Evolutionary conservation across 768 basidiomycete genomes (phyloP), one percentile per base, ranked within the genome.

Genomic region (Suillus discolor): DNA sequence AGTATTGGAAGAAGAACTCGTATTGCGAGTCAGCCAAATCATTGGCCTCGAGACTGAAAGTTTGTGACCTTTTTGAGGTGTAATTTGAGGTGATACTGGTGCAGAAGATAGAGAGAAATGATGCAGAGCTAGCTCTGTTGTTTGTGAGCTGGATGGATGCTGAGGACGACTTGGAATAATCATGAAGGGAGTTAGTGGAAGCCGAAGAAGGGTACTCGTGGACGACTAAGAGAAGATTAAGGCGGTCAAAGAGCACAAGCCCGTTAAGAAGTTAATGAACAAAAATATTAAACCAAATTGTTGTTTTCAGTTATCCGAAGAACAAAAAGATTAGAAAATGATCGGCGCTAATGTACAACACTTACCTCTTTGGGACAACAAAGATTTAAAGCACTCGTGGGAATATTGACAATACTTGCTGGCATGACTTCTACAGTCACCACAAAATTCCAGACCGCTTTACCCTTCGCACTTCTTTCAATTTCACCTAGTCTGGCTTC

Each of bases 401-500:
- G 63, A 67, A 53, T 13, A 62, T 53, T 23, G 20, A 13, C 25
- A 13, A 63, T 63, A 49, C 49, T 25, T 34, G 31, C 45, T 31
- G 31, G 31, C 6, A 3, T 67, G 66, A 39, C 47, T 53, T 28
- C 65, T 11, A 6, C 62, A 18, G 66, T 79, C 20, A 82, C 86
- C 2, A 61, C 74, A 62, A 82, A 79, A 69, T 87, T 85, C 68
- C 81, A 82, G 66, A 75, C 80, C 47, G 75, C 81, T 15, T 71
- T 91, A 20, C 80, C 89, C 18, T 79, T 76, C 67, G 72, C 78
- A 20, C 75, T 92, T 62, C 79, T 85, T 34, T 67, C 83, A 4
- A 69, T 84, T 44, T 87, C 89, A 3, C 82, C 88, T 11, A 57
- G 79, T 41, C 84, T 93, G 57, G 84, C 91, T 16, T 89, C 91